Conservation (phyloP, 2,329 filamentous ascomycete species). For the Colletotrichum agaves region DNA sequence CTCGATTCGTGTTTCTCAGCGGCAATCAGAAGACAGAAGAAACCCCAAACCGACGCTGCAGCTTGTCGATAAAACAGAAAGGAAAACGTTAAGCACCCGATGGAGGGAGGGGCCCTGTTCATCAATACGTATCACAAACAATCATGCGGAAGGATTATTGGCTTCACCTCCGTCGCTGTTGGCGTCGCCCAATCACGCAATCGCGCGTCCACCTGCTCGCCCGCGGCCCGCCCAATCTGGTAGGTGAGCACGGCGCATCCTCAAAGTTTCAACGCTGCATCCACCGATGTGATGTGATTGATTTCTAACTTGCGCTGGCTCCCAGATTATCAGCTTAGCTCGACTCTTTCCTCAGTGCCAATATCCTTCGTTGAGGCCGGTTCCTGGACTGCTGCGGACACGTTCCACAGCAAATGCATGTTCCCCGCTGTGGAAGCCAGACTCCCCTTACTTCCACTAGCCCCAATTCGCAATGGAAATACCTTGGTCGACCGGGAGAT, state of each 20-base stretch:
- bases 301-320: not conserved
- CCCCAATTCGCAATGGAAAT: not conserved
- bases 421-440: not conserved
- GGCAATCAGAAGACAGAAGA: not conserved
- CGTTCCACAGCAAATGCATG: not conserved
- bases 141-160: not conserved
- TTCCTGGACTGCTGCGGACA: not conserved
- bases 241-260: conserved; percentile 31
- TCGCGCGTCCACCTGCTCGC: conserved; percentile 17
- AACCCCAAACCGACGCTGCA: not conserved
- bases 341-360: not conserved
- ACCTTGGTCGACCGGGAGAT: not conserved
- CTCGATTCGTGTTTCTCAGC: not conserved
- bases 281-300: not conserved
- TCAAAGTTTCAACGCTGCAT: not conserved
- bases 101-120: not conserved
- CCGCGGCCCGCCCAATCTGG: conserved; percentile 18
- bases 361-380: not conserved
- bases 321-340: conserved; percentile 4
- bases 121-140: not conserved
- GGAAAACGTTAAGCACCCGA: not conserved
- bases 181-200: conserved; percentile 24
- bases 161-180: not conserved
- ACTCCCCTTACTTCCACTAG: not conserved
- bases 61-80: not conserved